These are phyloP conservation scores for Cornus suecica DNA, from an alignment of 148 eudicot genomes.

Conservation along the genomic window DNA sequence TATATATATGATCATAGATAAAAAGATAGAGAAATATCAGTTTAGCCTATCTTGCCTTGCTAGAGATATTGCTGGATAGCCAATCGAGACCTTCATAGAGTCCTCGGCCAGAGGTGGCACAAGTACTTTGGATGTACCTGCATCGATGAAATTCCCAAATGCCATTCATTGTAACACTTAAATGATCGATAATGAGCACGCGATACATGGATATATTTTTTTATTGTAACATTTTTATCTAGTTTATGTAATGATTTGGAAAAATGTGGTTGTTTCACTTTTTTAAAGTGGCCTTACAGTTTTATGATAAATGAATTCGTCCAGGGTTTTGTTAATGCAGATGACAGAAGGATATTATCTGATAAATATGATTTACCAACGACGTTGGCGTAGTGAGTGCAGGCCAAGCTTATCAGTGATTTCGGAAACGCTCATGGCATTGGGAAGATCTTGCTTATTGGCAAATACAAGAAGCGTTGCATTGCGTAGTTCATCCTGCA, in stretches of 20 bases:
- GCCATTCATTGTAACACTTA: neutral
- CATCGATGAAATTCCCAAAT: slow-evolving; percentile 1
- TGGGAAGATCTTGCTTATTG: slow-evolving; percentile 71
- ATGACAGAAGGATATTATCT: neutral
- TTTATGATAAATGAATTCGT: no score
- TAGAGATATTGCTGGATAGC: slow-evolving; percentile 48
- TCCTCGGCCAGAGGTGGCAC: slow-evolving; percentile 62
- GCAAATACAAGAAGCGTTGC: slow-evolving; percentile 56
- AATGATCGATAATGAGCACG: neutral
- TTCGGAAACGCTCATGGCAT: slow-evolving; percentile 62
- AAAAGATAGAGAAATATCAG: neutral
- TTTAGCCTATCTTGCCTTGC: slow-evolving; percentile 33
- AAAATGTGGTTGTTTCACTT: no score
- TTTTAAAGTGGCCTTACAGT: no score
- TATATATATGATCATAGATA: neutral
- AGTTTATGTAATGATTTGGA: neutral
- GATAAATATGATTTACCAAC: slow-evolving; percentile 26
- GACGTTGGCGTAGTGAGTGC: slow-evolving; percentile 50
- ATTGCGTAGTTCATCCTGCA: slow-evolving; percentile 39
- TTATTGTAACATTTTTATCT: no score
- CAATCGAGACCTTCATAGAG: slow-evolving; percentile 70
- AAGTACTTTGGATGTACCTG: slow-evolving; percentile 66
- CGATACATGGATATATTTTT: neutral
- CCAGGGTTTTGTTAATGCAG: neutral
- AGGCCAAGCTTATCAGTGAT: slow-evolving; percentile 63